These are phyloP conservation scores for Blastocystis sp. DNA, from an alignment of 352 stramenopile genomes.

Conservation along the genomic window DNA sequence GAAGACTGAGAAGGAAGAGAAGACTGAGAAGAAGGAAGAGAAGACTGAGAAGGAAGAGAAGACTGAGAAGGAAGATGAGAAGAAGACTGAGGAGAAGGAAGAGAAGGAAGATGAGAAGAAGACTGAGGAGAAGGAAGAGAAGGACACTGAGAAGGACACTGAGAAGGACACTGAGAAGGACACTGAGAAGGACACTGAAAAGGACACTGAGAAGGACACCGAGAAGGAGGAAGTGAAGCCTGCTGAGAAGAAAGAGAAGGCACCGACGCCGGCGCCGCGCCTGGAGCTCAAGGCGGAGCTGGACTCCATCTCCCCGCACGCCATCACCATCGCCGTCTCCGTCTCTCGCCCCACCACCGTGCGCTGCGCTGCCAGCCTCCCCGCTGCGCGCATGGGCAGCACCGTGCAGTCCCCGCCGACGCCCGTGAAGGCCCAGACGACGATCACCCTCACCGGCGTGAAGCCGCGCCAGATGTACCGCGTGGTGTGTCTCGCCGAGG, in stretches of 20 bases:
- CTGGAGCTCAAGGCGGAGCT: background rate
- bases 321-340: background rate
- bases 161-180: conserved; percentile 1
- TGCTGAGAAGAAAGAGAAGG: background rate
- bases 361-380: background rate
- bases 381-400: background rate
- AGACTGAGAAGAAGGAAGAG: conserved; percentile 3
- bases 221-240: background rate
- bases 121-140: conserved; percentile 3
- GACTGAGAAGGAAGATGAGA: background rate
- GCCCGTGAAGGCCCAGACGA: background rate
- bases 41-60: background rate
- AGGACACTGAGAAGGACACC: background rate
- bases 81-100: conserved; percentile 5
- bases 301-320: background rate
- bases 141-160: background rate
- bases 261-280: background rate
- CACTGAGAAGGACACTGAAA: background rate
- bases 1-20: background rate
- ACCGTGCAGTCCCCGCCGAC: background rate
- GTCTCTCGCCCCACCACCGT: background rate
- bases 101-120: conserved; percentile 19
- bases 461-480: background rate
- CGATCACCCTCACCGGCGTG: background rate
- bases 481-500: background rate